These are phyloP conservation scores for Fonsecaea erecta DNA, from an alignment of 2,329 filamentous ascomycete genomes.

Conservation along the genomic window DNA sequence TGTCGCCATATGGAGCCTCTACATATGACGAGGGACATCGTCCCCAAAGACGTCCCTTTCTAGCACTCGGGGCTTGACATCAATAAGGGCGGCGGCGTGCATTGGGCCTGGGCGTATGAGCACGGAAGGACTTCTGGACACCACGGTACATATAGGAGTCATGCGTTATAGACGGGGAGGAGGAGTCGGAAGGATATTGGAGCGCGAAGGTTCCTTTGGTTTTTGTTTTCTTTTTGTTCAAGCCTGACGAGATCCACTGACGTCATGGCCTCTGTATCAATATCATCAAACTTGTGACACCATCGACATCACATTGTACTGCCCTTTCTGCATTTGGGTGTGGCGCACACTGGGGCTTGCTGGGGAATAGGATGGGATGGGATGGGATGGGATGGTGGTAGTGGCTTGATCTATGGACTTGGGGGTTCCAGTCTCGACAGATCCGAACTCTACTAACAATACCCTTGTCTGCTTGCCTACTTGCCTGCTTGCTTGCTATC, in stretches of 20 bases:
- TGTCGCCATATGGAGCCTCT: background rate
- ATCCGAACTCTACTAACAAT: background rate
- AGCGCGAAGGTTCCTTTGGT: too few relatives aligned
- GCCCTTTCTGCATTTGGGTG: too few relatives aligned
- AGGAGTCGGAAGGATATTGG: background rate
- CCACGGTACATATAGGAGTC: background rate
- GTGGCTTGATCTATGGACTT: too few relatives aligned
- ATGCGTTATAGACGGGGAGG: background rate
- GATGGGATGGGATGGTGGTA: too few relatives aligned
- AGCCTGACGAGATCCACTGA: background rate
- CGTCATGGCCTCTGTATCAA: background rate
- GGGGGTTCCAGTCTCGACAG: background rate
- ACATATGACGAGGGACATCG: too few relatives aligned
- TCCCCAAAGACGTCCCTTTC: background rate
- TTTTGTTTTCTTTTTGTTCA: too few relatives aligned
- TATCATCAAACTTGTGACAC: too few relatives aligned
- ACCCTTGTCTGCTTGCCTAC: too few relatives aligned
- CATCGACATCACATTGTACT: too few relatives aligned
- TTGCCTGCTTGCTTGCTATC: too few relatives aligned
- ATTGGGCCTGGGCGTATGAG: background rate
- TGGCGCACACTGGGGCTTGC: too few relatives aligned
- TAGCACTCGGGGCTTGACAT: background rate
- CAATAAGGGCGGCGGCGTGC: background rate
- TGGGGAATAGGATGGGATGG: too few relatives aligned
- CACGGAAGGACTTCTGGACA: background rate